These are phyloP conservation scores for Globisporangium canariense DNA, from an alignment of 352 stramenopile species.

Conservation along the genomic window DNA sequence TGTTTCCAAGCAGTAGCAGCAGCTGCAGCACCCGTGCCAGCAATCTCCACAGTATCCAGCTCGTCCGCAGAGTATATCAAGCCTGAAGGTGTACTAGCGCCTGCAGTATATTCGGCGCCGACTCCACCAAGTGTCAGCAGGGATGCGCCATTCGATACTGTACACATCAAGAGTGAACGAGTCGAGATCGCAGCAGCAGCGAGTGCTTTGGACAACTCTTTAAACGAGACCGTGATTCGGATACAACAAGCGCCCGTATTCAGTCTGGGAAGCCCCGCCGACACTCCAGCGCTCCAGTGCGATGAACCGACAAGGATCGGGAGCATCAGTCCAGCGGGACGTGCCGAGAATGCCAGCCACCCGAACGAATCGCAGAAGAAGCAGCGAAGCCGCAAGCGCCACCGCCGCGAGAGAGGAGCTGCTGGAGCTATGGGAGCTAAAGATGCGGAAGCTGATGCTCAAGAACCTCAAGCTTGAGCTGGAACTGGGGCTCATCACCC, in stretches of 20 bases:
- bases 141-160: no score
- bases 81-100: no score
- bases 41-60: not conserved
- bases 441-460: not conserved
- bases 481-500: not conserved
- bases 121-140: no score
- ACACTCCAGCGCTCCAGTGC: not conserved
- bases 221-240: not conserved
- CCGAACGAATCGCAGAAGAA: not conserved
- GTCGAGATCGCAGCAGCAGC: not conserved
- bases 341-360: not conserved
- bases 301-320: not conserved
- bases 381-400: not conserved
- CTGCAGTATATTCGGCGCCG: no score
- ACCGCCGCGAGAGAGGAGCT: not conserved
- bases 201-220: not conserved
- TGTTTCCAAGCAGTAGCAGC: not conserved
- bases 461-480: not conserved
- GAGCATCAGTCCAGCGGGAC: not conserved
- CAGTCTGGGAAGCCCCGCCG: not conserved
- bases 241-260: not conserved
- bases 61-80: no score
- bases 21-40: not conserved
- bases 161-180: not conserved
- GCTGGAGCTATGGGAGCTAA: not conserved